Base-by-base conservation (phyloP, 306 rosid genomes). In the Geum urbanum region DNA sequence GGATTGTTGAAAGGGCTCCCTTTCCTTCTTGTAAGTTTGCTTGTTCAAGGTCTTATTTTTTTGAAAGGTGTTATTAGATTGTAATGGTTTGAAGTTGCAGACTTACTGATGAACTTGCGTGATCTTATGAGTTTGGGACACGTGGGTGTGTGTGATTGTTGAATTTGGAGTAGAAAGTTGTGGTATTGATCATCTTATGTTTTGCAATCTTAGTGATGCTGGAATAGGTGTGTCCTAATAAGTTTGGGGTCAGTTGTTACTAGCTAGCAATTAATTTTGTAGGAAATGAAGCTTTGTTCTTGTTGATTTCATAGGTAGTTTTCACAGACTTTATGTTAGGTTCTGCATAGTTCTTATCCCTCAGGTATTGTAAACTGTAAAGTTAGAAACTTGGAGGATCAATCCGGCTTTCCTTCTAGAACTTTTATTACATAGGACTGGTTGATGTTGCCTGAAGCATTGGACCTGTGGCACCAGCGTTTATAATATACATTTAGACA, bases 11-110 rank as follows among this genome's bases (percentile, higher is more conserved):
- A 40, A 83, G 83, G 44, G 84, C 99, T 51, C 61, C 91, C 72
- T 83, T 81, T 75, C 89, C 91, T 69, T 80, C 53, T 40, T 95
- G 99, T 95, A 72, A 86, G 96, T 85, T 10, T 5, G 4, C 39
- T 11, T 20, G 44, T 10, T 37, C 5, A 24, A 66, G 3, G 27
- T 24, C 27, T 24, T 24, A 24, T 24, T 7, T 39, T 39, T 50
- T 63, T 49, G 11, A 5, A 19, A 22, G 51, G 10, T 0, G 0
- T 15, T 74, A 3, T 11, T 61, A 11, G 8, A 9, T 18, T 1
- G 59, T 54, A 12, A 53, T 15, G 54, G 19, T 50, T 50, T 5
- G 8, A 9, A 24, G 46, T 43, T 43, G 10, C 8, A 43, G 46
- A 7, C 37, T 32, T 32, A 24, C 2, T 24, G 27, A 24, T 24